phyloP scores from a whole-genome alignment of 306 rosid genomes.

The Cercis canadensis region DNA sequence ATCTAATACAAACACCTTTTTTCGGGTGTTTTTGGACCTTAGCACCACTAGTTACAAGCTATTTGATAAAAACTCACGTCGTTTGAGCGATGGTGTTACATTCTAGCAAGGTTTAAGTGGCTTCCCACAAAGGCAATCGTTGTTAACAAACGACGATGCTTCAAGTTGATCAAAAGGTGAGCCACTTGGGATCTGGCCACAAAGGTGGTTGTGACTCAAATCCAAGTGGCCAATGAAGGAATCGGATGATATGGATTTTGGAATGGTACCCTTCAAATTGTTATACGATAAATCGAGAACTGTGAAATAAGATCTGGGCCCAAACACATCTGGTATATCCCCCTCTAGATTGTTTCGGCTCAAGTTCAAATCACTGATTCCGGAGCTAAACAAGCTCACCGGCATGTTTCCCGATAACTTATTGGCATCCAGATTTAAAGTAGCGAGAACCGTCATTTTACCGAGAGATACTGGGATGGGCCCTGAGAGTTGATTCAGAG shows the following conservation, averaged over 20 bases:
- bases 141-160: slow-evolving; percentile 79
- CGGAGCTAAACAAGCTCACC: slow-evolving; percentile 55
- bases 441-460: slow-evolving; percentile 78
- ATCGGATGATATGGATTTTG: slow-evolving; percentile 60
- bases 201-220: slow-evolving; percentile 88
- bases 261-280: slow-evolving; percentile 62
- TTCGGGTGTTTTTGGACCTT: too few species aligned
- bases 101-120: slow-evolving; percentile 83
- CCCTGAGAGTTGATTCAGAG: slow-evolving; percentile 67
- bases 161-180: slow-evolving; percentile 90
- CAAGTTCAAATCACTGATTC: slow-evolving; percentile 70
- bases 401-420: slow-evolving; percentile 67
- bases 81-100: too few species aligned
- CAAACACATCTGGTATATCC: slow-evolving; percentile 63
- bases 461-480: slow-evolving; percentile 67
- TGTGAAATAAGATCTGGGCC: slow-evolving; percentile 72
- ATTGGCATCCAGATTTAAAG: slow-evolving; percentile 73
- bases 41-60: too few species aligned
- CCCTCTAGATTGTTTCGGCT: slow-evolving; percentile 68
- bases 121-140: slow-evolving; percentile 90
- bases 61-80: too few species aligned
- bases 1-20: too few species aligned
- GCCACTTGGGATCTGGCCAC: slow-evolving; percentile 82
- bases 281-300: slow-evolving; percentile 76
- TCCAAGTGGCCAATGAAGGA: slow-evolving; percentile 87